A percentile compares a stretch with the other conserved stretches of the same genome.
Conservation (phyloP, 2,329 filamentous ascomycete species). For the Colletotrichum gloeosporioides region DNA sequence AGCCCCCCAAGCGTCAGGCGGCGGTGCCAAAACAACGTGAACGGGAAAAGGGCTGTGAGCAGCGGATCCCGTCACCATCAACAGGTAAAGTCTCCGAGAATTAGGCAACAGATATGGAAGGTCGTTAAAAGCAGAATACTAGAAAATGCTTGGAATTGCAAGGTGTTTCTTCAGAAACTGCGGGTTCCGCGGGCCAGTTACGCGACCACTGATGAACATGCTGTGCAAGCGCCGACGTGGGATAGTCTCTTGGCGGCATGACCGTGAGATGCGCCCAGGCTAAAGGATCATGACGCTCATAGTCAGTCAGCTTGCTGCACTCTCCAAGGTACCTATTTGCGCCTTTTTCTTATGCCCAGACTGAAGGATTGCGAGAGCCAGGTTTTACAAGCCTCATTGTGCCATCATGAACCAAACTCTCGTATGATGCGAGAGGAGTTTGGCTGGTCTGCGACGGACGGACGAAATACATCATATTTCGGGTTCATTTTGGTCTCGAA, state of each 20-base stretch:
- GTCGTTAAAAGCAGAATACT: not conserved
- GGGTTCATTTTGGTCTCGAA: not conserved
- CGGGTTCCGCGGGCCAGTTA: not conserved
- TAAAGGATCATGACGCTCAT: not conserved
- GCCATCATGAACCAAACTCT: not conserved
- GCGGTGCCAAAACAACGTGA: not conserved
- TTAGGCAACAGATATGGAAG: not conserved
- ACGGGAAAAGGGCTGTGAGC: not conserved
- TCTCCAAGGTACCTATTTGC: not conserved
- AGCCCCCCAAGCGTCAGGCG: not conserved
- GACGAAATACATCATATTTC: not conserved
- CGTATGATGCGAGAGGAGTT: not conserved
- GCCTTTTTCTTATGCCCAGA: not conserved
- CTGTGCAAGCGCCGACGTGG: not conserved
- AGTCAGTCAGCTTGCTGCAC: not conserved
- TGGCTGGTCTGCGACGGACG: not conserved
- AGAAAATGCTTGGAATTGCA: not conserved
- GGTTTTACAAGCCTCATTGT: not conserved
- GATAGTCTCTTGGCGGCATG: not conserved
- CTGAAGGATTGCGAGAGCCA: not conserved
- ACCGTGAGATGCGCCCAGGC: not conserved
- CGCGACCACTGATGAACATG: not conserved
- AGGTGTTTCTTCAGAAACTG: not conserved
- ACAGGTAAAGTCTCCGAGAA: not conserved
- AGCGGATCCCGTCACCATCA: not conserved